Conservation (phyloP, 2,329 filamentous ascomycete genomes). For the Ascochyta rabiei region DNA sequence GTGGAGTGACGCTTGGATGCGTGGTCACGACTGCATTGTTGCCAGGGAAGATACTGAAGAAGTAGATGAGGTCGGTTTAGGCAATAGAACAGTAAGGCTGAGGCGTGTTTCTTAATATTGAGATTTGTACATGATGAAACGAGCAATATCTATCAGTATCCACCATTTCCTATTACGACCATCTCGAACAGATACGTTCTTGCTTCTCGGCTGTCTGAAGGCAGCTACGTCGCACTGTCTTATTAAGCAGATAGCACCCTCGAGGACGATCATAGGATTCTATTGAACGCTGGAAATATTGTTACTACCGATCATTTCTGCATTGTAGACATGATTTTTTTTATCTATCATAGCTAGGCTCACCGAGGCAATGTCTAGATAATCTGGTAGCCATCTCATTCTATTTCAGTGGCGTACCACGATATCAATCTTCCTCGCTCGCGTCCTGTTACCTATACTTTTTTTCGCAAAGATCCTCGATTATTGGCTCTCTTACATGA, state of each 20-base stretch:
- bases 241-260: no score
- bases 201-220: neutral
- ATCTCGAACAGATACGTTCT: neutral
- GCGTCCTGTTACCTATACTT: neutral
- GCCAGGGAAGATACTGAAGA: slow-evolving; percentile 42
- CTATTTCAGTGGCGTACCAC: no score
- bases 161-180: neutral
- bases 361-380: neutral
- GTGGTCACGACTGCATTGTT: slow-evolving; percentile 58
- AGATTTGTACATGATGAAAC: neutral
- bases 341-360: no score
- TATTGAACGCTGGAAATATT: no score
- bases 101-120: neutral
- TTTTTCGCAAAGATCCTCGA: neutral
- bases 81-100: neutral
- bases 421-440: neutral
- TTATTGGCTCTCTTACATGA: neutral
- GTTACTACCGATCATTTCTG: no score
- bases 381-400: no score
- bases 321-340: no score
- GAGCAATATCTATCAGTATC: neutral
- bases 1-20: slow-evolving; percentile 60
- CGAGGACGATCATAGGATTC: no score
- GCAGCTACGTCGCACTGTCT: no score
- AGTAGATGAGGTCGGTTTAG: neutral